Base-by-base conservation (phyloP, 768 basidiomycete genomes). In the Calocybe cyanea region DNA sequence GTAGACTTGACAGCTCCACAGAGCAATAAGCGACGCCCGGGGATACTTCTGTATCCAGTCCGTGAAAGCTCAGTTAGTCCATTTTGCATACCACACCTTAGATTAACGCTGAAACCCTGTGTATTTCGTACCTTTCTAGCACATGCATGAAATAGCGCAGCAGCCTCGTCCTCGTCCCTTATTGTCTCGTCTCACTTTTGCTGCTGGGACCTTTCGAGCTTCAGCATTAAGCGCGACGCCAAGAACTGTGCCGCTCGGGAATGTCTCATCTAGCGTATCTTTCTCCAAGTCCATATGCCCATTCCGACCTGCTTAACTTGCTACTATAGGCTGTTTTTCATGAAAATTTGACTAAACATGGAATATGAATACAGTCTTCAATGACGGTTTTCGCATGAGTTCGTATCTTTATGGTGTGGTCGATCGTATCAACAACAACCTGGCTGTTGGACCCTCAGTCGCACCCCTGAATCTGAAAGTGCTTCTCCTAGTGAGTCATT, bases 381-480 rank as follows among this genome's bases (percentile, higher is more conserved):
- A 50, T 50, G 44, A 45, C 40, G 39, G 31, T 48, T 32, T 44
- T 21, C 33, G 40, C n/a, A 28, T 30, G 15, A 31, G 33, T 41
- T 50, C 62, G 30, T 66, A 62, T 25, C 83, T 86, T 57, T 63
- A 68, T 24, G 76, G 77, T 15, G 64, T 87, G 13, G 70, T 85
- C 19, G 63, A 73, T n/a, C 78, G 72, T 49, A 88, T 91, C 41
- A 85, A 89, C 56, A 73, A 75, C 43, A 74, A 77, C 15, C 67
- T 91, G 19, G 71, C 77, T 4, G 72, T 87, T 54, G 73, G 74
- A 11, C 85, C 86, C 7, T 62, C 72, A 3, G 59, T 73, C 28
- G n/a, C n/a, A n/a, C n/a, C n/a, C n/a, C n/a, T n/a, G 25, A 28
- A 6, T 6, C 73, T 79, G 14, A 66, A 69, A 57, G 75, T 77